A percentile compares a stretch with the other conserved stretches of the same genome.
These are phyloP conservation scores for Boletus rubescentipes DNA, from an alignment of 768 basidiomycete species.

Conservation along the genomic window DNA sequence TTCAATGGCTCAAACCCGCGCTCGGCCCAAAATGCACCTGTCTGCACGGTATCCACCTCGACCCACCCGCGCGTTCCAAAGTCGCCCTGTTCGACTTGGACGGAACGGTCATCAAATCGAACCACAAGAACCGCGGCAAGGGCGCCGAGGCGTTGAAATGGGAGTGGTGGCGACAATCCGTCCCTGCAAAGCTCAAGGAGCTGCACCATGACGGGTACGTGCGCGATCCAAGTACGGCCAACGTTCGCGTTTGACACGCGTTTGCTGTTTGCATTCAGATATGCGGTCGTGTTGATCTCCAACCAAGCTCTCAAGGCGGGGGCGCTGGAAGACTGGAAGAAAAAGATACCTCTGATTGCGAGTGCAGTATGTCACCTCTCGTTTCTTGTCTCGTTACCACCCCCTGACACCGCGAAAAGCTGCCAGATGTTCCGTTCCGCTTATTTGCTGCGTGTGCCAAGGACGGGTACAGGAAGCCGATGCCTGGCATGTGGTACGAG, in stretches of 20 bases:
- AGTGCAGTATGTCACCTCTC: constrained; percentile 44
- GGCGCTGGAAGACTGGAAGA: constrained; percentile 65
- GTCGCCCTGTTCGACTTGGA: constrained; percentile 86
- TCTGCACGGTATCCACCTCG: constrained; percentile 34
- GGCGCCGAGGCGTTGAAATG: constrained; percentile 35
- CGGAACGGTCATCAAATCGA: constrained; percentile 73
- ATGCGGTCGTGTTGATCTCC: constrained; percentile 71
- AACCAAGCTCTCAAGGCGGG: constrained; percentile 67
- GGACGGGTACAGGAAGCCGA: constrained; percentile 83
- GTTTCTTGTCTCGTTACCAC: background rate
- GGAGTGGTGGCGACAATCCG: constrained; percentile 68
- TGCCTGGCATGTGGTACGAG: constrained; percentile 83
- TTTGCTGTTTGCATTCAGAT: constrained; percentile 41
- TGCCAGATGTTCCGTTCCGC: constrained; percentile 73
- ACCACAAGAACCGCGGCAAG: constrained; percentile 33
- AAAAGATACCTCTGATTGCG: constrained; percentile 71
- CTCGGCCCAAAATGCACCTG: constrained; percentile 38
- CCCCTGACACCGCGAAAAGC: constrained; percentile 37
- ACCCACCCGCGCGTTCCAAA: constrained; percentile 42
- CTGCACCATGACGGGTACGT: constrained; percentile 61
- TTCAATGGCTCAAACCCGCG: constrained; percentile 35
- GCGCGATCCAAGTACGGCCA: background rate
- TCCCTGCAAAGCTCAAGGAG: constrained; percentile 63
- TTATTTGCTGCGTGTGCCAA: constrained; percentile 74
- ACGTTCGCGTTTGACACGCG: background rate